These are phyloP conservation scores for Penicillium sp. DNA, from an alignment of 2,329 filamentous ascomycete genomes.

Conservation along the genomic window DNA sequence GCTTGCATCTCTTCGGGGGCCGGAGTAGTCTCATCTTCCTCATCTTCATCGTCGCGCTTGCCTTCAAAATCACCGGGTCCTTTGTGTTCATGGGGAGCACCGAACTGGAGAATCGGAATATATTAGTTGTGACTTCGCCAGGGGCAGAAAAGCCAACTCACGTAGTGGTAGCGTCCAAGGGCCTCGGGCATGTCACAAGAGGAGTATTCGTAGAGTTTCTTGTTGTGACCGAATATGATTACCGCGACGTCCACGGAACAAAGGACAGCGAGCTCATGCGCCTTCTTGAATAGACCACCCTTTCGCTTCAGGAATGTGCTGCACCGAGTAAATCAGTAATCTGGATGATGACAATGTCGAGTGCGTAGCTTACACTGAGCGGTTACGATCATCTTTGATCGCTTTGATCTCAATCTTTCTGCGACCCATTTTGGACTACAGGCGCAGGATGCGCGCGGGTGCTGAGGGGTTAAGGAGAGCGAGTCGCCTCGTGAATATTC, in stretches of 20 bases:
- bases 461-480: neutral
- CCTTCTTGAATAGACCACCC: constrained; percentile 98
- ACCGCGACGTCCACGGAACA: constrained; percentile 98
- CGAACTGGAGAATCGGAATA: constrained; percentile 58
- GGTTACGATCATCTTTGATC: constrained; percentile 97
- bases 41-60: constrained; percentile 67
- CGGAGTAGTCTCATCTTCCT: constrained; percentile 70
- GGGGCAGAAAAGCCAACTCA: constrained; percentile 47
- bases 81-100: constrained; percentile 90
- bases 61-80: constrained; percentile 88
- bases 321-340: constrained; percentile 5
- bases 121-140: constrained; percentile 4
- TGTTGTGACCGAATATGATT: constrained; percentile 97
- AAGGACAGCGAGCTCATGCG: constrained; percentile 93
- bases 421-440: constrained; percentile 66
- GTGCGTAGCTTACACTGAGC: constrained; percentile 72
- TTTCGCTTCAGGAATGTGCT: constrained; percentile 99
- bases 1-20: constrained; percentile 61
- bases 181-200: constrained; percentile 90
- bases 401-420: constrained; percentile 99
- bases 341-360: neutral
- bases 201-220: constrained; percentile 98
- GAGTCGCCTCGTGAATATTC: neutral
- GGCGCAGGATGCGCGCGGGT: constrained; percentile 11
- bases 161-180: constrained; percentile 82